Percentiles rank a stretch among this genome's conserved stretches.
phyloP scores from a whole-genome alignment of 768 basidiomycete species.

The Macrolepiota dolichaula region DNA sequence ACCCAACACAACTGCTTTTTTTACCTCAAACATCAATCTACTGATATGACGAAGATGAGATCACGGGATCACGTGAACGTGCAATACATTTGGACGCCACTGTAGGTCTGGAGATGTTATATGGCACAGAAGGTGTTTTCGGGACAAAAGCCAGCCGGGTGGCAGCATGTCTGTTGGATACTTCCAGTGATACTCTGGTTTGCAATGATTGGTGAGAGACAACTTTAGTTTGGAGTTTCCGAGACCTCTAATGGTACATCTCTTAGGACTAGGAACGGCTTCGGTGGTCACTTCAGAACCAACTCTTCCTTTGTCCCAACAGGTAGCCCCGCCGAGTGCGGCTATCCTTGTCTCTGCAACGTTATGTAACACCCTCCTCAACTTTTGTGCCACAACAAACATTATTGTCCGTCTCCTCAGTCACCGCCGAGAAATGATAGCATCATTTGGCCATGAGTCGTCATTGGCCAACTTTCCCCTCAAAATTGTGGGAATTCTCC shows the following conservation, averaged over 20 bases:
- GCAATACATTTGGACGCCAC: no score
- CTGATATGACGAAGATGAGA: no score
- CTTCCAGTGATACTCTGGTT: neutral
- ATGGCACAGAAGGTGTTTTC: neutral
- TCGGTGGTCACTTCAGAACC: neutral
- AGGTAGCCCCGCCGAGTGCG: neutral
- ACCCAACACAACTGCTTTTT: no score
- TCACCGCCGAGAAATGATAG: neutral
- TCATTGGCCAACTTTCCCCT: neutral
- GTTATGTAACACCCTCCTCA: neutral
- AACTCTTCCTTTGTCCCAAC: neutral
- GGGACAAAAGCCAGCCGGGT: neutral
- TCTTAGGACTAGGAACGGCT: neutral
- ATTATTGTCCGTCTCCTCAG: neutral
- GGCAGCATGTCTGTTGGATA: neutral
- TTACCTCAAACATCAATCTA: no score
- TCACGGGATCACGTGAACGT: no score
- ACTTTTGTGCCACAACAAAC: neutral
- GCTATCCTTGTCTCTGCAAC: neutral
- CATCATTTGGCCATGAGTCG: neutral
- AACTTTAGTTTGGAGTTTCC: neutral
- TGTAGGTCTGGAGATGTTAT: conserved; percentile 3
- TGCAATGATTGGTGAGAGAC: neutral
- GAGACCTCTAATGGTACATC: neutral
- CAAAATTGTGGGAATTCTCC: neutral